phyloP scores from a whole-genome alignment of 2,329 filamentous ascomycete species.

The Chrysoporthe cubensis region DNA sequence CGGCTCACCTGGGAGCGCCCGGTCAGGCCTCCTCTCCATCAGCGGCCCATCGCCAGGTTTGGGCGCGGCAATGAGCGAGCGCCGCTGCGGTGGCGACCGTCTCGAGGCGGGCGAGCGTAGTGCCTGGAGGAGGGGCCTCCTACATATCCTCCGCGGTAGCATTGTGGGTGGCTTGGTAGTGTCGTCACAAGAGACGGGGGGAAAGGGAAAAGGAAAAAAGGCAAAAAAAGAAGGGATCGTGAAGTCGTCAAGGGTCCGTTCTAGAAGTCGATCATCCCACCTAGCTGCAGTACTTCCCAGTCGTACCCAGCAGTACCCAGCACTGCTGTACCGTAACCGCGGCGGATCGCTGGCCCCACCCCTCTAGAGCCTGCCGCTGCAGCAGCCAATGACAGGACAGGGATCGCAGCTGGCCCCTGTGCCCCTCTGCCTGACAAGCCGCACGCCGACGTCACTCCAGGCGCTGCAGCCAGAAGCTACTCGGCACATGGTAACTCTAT shows the following conservation, averaged over 20 bases:
- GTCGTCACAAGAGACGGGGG: not conserved
- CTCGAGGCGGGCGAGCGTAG: slow-evolving; percentile 11
- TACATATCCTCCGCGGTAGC: slow-evolving; percentile 27
- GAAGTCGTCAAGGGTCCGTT: slow-evolving; percentile 10
- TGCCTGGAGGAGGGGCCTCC: slow-evolving; percentile 21
- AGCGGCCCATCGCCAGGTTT: slow-evolving; percentile 64
- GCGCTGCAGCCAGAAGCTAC: too few relatives aligned
- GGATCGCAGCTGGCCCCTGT: slow-evolving; percentile 2
- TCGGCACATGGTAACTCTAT: too few relatives aligned
- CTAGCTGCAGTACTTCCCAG: not conserved
- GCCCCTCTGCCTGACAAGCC: slow-evolving; percentile 13
- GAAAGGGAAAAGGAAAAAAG: not conserved
- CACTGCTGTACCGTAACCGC: not conserved
- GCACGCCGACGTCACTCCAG: slow-evolving; percentile 10
- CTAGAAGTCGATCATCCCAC: slow-evolving; percentile 27
- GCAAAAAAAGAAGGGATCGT: not conserved
- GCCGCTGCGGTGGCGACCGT: slow-evolving; percentile 38
- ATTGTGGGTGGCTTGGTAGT: slow-evolving; percentile 6
- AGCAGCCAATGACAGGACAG: not conserved
- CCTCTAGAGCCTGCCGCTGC: not conserved
- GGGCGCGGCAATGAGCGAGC: slow-evolving; percentile 59
- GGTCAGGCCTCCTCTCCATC: slow-evolving; percentile 67
- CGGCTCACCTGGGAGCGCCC: slow-evolving; percentile 65
- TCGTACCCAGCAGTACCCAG: too few relatives aligned
- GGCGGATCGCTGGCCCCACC: not conserved